Evolutionary conservation across 768 basidiomycete species (phyloP), one percentile per base, ranked within the genome.

Genomic region (Rhizopogon rudus): DNA sequence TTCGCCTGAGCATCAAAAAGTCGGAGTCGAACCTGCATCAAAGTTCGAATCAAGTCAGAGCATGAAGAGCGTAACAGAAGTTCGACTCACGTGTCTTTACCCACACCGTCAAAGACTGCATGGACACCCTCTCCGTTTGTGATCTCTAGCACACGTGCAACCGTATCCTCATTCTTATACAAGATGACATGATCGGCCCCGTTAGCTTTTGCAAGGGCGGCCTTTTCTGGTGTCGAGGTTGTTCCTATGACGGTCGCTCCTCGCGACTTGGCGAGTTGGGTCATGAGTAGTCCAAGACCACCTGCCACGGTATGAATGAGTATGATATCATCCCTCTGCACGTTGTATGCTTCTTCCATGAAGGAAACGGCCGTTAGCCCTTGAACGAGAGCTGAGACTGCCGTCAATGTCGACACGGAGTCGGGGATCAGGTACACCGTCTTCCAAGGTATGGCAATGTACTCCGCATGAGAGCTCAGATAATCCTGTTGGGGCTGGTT

Each of bases 191-290:
- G 85, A 65, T 91, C 83, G 0, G 93, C 91, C 10, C 96, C 96
- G 55, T 88, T 76, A 46, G 76, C 71, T 61, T 80, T 87, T 4
- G 93, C 96, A 37, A 94, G 67, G 49, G 80, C 81, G 2, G 90
- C 91, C 70, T 99, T 99, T 63, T 84, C 89, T 20, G 74, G 67
- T 0, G 88, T 90, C 2, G 93, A 96, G 2, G 91, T 91, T 13
- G 95, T 98, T 1, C 93, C 96, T 62, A 99, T 96, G 25, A 98
- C 91, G 8, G 83, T 87, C 1, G 90, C 95, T 5, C 96, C 96
- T 17, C 82, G 75, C 43, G 76, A 73, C 65, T 82, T 86, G 40
- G 84, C 83, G 33, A 90, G 66, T 72, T 96, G 87, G 8, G 81
- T 75, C 53, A 86, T 77, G 31, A 87, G 65, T 28, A 87, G 74